Conservation (phyloP, 2,329 filamentous ascomycete species). For the Pseudodiploospora longispora region DNA sequence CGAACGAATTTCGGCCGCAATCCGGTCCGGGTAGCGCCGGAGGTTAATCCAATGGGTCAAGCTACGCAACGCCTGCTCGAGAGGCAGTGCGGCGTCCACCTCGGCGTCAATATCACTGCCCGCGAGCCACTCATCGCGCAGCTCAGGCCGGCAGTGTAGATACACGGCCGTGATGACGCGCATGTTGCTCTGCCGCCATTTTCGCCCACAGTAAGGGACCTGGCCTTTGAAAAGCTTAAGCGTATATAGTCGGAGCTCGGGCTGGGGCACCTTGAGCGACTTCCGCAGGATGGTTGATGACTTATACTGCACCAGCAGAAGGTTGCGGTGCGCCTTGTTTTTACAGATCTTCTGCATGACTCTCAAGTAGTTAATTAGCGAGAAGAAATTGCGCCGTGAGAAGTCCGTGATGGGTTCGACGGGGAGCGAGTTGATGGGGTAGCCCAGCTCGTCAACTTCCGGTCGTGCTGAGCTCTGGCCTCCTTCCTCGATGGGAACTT, state of each 20-base stretch:
- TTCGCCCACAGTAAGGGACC: conserved; percentile 93
- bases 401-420: conserved; percentile 76
- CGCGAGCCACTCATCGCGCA: conserved; percentile 90
- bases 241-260: conserved; percentile 81
- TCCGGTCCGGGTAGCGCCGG: conserved; percentile 69
- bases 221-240: conserved; percentile 98
- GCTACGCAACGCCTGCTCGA: conserved; percentile 83
- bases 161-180: conserved; percentile 96
- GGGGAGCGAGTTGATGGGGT: conserved; percentile 63
- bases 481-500: conserved; percentile 15
- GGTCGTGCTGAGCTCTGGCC: conserved; percentile 34
- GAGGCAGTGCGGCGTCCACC: conserved; percentile 82
- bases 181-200: conserved; percentile 98
- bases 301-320: conserved; percentile 93
- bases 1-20: conserved; percentile 51
- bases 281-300: conserved; percentile 87
- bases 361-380: conserved; percentile 87
- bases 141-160: conserved; percentile 82
- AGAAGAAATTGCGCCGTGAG: conserved; percentile 91
- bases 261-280: conserved; percentile 82
- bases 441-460: conserved; percentile 80
- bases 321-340: conserved; percentile 86
- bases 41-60: conserved; percentile 95
- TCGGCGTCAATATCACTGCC: conserved; percentile 89
- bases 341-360: conserved; percentile 98